Conservation (phyloP, 2,329 filamentous ascomycete genomes). For the Aschersonia sp. region DNA sequence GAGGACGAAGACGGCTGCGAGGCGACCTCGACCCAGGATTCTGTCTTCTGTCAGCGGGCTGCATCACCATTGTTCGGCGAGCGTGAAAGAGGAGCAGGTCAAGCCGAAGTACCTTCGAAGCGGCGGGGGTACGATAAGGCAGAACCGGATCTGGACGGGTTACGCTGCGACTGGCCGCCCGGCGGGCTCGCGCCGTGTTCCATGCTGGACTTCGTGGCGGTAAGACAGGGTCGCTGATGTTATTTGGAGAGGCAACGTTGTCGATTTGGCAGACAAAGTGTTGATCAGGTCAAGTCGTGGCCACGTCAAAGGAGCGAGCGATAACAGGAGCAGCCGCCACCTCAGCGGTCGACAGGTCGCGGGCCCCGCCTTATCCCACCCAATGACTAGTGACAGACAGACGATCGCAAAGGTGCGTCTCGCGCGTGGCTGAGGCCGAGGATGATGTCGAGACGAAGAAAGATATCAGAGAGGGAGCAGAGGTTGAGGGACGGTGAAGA, state of each 20-base stretch:
- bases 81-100: neutral
- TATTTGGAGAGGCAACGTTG: too few species aligned
- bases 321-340: neutral
- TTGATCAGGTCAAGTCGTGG: neutral
- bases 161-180: conserved; percentile 10
- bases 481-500: neutral
- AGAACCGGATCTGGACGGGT: conserved; percentile 14
- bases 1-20: conserved; percentile 92
- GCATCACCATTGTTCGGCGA: neutral
- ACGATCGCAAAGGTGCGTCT: too few species aligned
- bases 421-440: neutral
- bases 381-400: neutral
- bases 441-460: neutral
- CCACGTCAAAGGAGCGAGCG: neutral
- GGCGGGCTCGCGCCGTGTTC: conserved; percentile 12
- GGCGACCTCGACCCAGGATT: conserved; percentile 92
- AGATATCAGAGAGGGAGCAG: neutral
- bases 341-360: neutral
- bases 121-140: conserved; percentile 17
- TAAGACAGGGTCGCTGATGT: too few species aligned
- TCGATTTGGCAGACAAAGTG: too few species aligned
- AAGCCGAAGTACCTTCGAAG: conserved; percentile 18
- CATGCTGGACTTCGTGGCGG: conserved; percentile 8
- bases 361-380: neutral
- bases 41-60: conserved; percentile 28